Percentiles rank a stretch among this genome's conserved stretches.
Evolutionary conservation across 495 filamentous ascomycete species (phyloP).

Genomic region (Penicillium pulvis): DNA sequence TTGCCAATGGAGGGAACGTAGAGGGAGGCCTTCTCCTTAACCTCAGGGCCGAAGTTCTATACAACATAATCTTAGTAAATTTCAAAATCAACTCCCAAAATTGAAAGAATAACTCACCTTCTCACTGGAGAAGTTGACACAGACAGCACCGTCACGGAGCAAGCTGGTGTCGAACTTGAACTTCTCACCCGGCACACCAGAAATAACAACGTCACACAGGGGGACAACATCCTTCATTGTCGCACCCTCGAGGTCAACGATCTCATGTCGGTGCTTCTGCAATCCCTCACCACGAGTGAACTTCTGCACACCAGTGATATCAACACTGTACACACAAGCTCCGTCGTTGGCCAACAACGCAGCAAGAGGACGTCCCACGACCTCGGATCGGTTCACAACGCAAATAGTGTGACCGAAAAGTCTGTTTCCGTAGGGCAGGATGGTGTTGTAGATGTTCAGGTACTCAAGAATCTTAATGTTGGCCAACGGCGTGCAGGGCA

Average conservation of each 20-base stretch:
- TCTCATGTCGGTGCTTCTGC: conserved; percentile 78
- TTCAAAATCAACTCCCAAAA: background rate
- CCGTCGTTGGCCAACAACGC: conserved; percentile 95
- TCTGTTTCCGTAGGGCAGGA: conserved; percentile 89
- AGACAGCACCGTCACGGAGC: conserved; percentile 85
- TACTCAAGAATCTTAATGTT: conserved; percentile 96
- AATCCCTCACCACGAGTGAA: conserved; percentile 88
- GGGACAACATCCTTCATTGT: conserved; percentile 77
- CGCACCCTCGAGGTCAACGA: conserved; percentile 74
- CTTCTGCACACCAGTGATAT: conserved; percentile 87
- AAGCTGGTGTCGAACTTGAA: conserved; percentile 87
- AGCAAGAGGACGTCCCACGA: conserved; percentile 92
- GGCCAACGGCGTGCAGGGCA: conserved; percentile 94
- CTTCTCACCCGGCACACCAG: conserved; percentile 80
- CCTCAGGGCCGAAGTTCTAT: conserved; percentile 81
- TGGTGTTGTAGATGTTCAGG: conserved; percentile 94
- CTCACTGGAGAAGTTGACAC: conserved; percentile 96
- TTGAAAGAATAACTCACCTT: conserved; percentile 52
- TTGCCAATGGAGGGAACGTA: conserved; percentile 97
- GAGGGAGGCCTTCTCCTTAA: conserved; percentile 94
- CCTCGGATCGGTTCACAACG: conserved; percentile 92
- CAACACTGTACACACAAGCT: conserved; percentile 90
- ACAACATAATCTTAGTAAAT: conserved; percentile 8
- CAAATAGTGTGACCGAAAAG: conserved; percentile 90
- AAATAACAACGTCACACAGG: conserved; percentile 89